Conservation (phyloP, 1,284 basidiomycete species). For the Vanrija sp. region DNA sequence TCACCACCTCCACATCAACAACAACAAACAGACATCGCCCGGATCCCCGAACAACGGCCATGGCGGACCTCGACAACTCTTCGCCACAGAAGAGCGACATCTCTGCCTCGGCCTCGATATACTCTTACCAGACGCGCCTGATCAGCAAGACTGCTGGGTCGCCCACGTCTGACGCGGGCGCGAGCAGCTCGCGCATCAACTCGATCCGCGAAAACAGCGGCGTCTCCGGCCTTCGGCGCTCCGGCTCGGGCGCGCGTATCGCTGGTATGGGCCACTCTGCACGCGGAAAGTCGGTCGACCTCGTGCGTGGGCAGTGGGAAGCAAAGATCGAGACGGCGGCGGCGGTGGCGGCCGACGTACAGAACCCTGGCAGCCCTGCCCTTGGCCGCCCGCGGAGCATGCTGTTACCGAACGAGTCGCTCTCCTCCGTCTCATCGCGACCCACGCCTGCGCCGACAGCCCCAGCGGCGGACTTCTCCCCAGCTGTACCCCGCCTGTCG, state of each 20-base stretch:
- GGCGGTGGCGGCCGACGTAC: not conserved
- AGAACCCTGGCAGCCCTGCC: not conserved
- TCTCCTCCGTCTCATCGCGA: no score
- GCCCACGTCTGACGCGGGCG: conserved; percentile 3
- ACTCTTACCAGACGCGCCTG: conserved; percentile 40
- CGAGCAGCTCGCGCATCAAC: conserved; percentile 8
- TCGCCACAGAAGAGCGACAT: conserved; percentile 30
- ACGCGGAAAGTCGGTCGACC: conserved; percentile 33
- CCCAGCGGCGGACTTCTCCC: no score
- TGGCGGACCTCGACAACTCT: conserved; percentile 7
- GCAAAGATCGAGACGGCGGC: conserved; percentile 35
- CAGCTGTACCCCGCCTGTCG: no score
- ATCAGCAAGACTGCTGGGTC: conserved; percentile 10
- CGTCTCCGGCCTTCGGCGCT: conserved; percentile 14
- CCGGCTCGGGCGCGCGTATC: conserved; percentile 22
- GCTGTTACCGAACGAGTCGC: not conserved
- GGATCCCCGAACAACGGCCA: not conserved
- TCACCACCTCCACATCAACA: not conserved
- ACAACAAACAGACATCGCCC: conserved; percentile 1
- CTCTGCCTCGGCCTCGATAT: conserved; percentile 34
- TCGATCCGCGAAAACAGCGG: conserved; percentile 16
- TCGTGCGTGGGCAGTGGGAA: conserved; percentile 42
- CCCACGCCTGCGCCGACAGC: no score
- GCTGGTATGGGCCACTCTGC: conserved; percentile 9
- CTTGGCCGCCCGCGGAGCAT: conserved; percentile 9